These are phyloP conservation scores for Zizania palustris DNA, from an alignment of 202 grass and related monocot species.

Conservation along the genomic window DNA sequence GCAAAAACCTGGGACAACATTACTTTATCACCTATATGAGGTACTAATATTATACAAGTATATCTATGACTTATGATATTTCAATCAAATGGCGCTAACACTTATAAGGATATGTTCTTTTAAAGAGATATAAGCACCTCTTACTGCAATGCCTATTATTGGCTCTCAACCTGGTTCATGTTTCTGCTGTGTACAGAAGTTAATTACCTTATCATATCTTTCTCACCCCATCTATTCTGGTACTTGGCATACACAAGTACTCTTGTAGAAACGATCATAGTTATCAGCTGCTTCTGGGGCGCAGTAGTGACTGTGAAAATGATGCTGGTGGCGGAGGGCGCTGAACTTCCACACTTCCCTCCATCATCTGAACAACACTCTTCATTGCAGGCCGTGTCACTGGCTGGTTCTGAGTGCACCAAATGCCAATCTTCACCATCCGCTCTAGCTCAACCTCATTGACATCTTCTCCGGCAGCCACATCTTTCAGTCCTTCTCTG, in stretches of 20 bases:
- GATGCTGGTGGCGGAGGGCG: constrained; percentile 40
- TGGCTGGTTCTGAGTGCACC: constrained; percentile 51
- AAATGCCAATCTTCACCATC: constrained; percentile 42
- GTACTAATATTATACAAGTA: not conserved
- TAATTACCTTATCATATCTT: not conserved
- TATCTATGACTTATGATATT: not conserved
- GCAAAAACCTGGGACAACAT: not conserved
- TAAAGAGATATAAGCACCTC: not conserved
- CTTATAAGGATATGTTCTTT: not conserved
- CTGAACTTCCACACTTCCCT: constrained; percentile 30
- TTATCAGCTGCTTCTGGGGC: constrained; percentile 10
- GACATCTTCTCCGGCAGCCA: constrained; percentile 25
- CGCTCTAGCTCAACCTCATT: constrained; percentile 31
- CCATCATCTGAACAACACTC: constrained; percentile 46
- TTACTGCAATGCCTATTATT: not conserved
- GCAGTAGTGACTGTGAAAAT: constrained; percentile 38
- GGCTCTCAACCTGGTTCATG: not conserved
- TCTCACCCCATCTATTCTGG: not conserved
- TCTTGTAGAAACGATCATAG: not conserved
- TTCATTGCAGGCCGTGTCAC: constrained; percentile 44
- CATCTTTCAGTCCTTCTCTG: not conserved
- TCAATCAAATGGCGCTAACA: not conserved
- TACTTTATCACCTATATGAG: not conserved
- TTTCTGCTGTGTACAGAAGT: not conserved
- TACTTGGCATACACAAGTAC: too few relatives aligned